Evolutionary conservation across 495 filamentous ascomycete species (phyloP).

Genomic region (Glonium stellatum): DNA sequence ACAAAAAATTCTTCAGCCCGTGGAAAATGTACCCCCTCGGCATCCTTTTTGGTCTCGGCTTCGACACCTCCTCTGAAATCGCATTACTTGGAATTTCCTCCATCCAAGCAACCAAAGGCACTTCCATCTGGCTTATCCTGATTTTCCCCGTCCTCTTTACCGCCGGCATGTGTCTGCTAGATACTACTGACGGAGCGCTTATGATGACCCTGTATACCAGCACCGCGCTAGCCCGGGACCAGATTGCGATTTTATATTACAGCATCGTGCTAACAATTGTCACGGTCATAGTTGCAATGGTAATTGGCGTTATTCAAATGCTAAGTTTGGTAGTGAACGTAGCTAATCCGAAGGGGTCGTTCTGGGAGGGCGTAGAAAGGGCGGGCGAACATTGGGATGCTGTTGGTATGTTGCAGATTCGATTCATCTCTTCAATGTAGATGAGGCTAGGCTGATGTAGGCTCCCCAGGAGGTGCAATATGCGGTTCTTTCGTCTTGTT

Average conservation of each 20-base stretch:
- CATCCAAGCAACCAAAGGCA: conserved; percentile 76
- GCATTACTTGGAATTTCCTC: conserved; percentile 85
- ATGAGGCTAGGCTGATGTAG: conserved; percentile 11
- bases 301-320: conserved; percentile 81
- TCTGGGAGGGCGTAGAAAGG: conserved; percentile 78
- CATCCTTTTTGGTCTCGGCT: conserved; percentile 85
- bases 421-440: background rate
- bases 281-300: conserved; percentile 78
- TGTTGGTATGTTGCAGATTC: conserved; percentile 49
- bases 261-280: conserved; percentile 81
- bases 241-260: conserved; percentile 86
- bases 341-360: conserved; percentile 60
- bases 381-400: conserved; percentile 79
- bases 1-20: conserved; percentile 44
- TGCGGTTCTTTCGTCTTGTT: conserved; percentile 76
- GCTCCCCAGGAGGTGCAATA: conserved; percentile 51
- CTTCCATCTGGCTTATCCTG: conserved; percentile 87
- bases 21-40: conserved; percentile 99
- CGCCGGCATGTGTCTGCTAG: conserved; percentile 86
- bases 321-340: conserved; percentile 70
- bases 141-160: conserved; percentile 91
- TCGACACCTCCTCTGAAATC: conserved; percentile 93
- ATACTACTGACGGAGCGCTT: conserved; percentile 84
- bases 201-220: conserved; percentile 93
- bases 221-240: conserved; percentile 63